Evolutionary conservation across 306 rosid species (phyloP).

Genomic region (Cucurbita argyrosperma): DNA sequence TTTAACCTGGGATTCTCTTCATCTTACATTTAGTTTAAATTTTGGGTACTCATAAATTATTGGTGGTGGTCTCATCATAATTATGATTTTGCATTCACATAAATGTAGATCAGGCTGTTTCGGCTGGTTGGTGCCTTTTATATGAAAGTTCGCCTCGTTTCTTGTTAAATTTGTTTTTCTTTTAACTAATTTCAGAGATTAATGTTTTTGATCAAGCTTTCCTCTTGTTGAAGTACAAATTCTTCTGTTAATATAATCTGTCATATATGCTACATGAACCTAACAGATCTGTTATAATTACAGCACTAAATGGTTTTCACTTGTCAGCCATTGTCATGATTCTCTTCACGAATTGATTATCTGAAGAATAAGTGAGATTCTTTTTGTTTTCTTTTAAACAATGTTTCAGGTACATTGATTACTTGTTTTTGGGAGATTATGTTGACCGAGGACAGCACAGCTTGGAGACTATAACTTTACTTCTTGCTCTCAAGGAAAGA

Average conservation of each 20-base stretch:
- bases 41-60: not conserved
- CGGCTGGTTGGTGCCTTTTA: too few relatives aligned
- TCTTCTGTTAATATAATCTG: not conserved
- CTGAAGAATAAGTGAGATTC: not conserved
- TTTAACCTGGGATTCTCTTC: not conserved
- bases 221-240: not conserved
- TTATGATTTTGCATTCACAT: not conserved
- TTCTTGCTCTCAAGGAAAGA: conserved; percentile 92
- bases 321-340: not conserved
- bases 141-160: not conserved
- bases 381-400: conserved; percentile 1
- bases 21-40: not conserved
- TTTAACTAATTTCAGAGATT: not conserved
- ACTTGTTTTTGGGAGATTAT: conserved; percentile 97
- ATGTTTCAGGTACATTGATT: conserved; percentile 80
- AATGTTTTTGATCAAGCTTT: not conserved
- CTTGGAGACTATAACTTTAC: conserved; percentile 94
- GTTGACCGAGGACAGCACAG: conserved; percentile 99
- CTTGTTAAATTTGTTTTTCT: not conserved
- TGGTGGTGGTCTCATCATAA: not conserved
- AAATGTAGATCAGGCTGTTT: not conserved
- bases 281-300: not conserved
- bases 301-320: not conserved
- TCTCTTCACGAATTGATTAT: not conserved
- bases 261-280: not conserved